phyloP scores from a whole-genome alignment of 768 basidiomycete species.

The Agrocybe praecox region DNA sequence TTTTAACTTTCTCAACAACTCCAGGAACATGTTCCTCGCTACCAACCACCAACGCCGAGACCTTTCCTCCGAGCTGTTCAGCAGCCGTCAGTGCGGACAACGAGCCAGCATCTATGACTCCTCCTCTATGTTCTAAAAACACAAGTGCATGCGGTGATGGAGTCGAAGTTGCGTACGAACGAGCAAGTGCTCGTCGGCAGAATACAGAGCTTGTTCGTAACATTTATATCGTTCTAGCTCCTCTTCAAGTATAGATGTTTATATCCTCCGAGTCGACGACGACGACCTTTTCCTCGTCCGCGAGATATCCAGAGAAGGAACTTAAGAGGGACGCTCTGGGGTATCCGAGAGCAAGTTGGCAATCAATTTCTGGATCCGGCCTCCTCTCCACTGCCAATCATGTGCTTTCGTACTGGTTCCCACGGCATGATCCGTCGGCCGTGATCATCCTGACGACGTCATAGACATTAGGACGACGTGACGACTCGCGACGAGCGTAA shows the following conservation, averaged over 20 bases:
- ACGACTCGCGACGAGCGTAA: too few species aligned
- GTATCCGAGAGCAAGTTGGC: background rate
- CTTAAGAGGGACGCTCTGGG: background rate
- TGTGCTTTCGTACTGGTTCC: slow-evolving; percentile 4
- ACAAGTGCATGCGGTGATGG: slow-evolving; percentile 76
- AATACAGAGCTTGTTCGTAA: slow-evolving; percentile 27
- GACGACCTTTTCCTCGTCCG: background rate
- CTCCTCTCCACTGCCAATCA: slow-evolving; percentile 4
- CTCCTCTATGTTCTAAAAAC: slow-evolving; percentile 86
- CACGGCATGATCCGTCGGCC: background rate
- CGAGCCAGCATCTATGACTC: slow-evolving; percentile 80
- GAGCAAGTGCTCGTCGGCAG: slow-evolving; percentile 27
- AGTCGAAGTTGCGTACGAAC: slow-evolving; percentile 59
- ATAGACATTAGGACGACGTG: background rate
- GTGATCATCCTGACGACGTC: background rate
- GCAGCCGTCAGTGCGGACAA: slow-evolving; percentile 94
- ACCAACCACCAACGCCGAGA: slow-evolving; percentile 80
- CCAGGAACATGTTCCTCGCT: slow-evolving; percentile 63
- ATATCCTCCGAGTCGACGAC: background rate
- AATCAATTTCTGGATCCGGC: slow-evolving; percentile 9
- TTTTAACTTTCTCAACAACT: slow-evolving; percentile 78
- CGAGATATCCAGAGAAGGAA: background rate
- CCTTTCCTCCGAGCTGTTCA: slow-evolving; percentile 78
- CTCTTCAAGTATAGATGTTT: too few species aligned
- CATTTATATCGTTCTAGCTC: slow-evolving; percentile 12